Evolutionary conservation across 1,139 yeast genomes (phyloP), one percentile per base, ranked within the genome.

Genomic region (Saccharomyces hybrid): DNA sequence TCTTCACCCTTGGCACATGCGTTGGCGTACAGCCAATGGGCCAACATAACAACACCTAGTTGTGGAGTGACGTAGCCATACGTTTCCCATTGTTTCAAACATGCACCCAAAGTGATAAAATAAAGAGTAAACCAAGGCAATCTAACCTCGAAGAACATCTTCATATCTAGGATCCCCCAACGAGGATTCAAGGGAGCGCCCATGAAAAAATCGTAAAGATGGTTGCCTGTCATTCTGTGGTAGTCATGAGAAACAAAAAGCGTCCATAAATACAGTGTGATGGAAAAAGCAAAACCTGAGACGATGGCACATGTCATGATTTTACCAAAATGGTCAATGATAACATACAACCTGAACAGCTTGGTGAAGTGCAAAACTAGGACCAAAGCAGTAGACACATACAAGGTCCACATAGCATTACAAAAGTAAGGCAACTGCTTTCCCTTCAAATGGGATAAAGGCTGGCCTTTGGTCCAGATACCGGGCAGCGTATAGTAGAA

Each of bases 1-100:
- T 95, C 98, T 75, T 93, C 99, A 62, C 97, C 99, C 74, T 93
- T 93, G 58, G 96, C 86, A 74, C 98, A 93, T 2, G 97, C 96
- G 69, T 93, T 93, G 60, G 96, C 96, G 68, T 93, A 93, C 54
- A 90, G 77, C 88, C 96, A 93, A 71, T 91, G 95, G 16, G 96
- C 97, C 59, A 86, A 75, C 63, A 88, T 74, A 49, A 90, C 78
- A 61, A 87, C 83, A 54, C 78, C 76, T 50, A 90, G 84, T 72
- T 90, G 96, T 50, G 90, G 83, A 8, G 91, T 73, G 24, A 88
- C 85, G 62, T 78, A 77, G 21, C 99, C 99, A 66, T 88, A 89
- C 2, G 73, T 75, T 60, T 90, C 96, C 64, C 79, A 81, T 74
- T 93, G 99, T 71, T 82, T 83, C 60, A 88, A 76, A 51, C 84